Percentiles rank a stretch among this genome's conserved stretches.
phyloP scores from a whole-genome alignment of 2,329 filamentous ascomycete genomes.

The Cytospora chrysosperma region DNA sequence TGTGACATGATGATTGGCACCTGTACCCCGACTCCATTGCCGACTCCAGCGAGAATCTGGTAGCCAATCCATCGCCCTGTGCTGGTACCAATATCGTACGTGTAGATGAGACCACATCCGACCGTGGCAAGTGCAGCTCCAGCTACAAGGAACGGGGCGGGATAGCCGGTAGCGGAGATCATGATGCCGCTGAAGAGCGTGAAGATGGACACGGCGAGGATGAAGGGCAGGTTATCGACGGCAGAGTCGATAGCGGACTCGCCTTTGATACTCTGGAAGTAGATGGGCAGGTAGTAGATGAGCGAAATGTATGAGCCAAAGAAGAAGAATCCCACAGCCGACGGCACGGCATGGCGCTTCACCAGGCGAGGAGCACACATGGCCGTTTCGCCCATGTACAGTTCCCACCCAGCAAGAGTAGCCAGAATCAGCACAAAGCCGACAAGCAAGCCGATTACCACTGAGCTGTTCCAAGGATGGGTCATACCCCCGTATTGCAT shows the following conservation, averaged over 20 bases:
- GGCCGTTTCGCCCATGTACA: slow-evolving; percentile 43
- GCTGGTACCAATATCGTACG: slow-evolving; percentile 35
- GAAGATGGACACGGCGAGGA: slow-evolving; percentile 38
- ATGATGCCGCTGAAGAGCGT: slow-evolving; percentile 36
- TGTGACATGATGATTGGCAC: slow-evolving; percentile 43
- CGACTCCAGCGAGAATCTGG: slow-evolving; percentile 47
- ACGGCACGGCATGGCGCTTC: too few species aligned
- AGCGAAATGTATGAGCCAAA: slow-evolving; percentile 44
- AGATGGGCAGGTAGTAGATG: slow-evolving; percentile 50
- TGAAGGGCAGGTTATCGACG: slow-evolving; percentile 42
- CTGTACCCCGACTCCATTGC: slow-evolving; percentile 45
- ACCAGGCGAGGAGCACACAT: slow-evolving; percentile 35
- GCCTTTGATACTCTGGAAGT: slow-evolving; percentile 49
- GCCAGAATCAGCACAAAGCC: slow-evolving; percentile 29
- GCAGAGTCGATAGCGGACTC: slow-evolving; percentile 38
- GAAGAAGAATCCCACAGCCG: slow-evolving; percentile 35
- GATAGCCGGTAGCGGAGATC: slow-evolving; percentile 34
- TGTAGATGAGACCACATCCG: slow-evolving; percentile 38
- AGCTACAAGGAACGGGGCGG: slow-evolving; percentile 38
- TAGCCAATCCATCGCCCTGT: slow-evolving; percentile 46
- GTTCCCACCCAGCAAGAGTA: slow-evolving; percentile 36
- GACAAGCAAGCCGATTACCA: slow-evolving; percentile 39
- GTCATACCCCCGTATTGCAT: slow-evolving; percentile 44
- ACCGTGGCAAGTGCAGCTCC: slow-evolving; percentile 39
- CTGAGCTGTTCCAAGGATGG: slow-evolving; percentile 36